These are phyloP conservation scores for Komagataella kurtzmanii DNA, from an alignment of 805 yeast genomes.

Conservation along the genomic window DNA sequence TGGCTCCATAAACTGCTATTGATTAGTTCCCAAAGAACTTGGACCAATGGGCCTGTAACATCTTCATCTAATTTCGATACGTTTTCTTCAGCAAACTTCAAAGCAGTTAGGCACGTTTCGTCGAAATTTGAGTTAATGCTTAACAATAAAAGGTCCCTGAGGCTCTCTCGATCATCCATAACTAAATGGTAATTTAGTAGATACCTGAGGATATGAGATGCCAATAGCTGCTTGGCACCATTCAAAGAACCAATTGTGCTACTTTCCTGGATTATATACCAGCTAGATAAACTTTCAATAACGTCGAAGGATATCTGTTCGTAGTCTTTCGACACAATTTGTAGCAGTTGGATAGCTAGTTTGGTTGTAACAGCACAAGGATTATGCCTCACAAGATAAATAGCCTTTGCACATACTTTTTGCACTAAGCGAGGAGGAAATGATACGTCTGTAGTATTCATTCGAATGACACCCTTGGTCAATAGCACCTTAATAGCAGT, in stretches of 20 bases:
- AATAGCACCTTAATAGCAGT: neutral
- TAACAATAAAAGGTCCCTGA: slow-evolving; percentile 16
- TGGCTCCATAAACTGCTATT: slow-evolving; percentile 23
- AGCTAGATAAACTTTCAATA: slow-evolving; percentile 3
- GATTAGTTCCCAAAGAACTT: slow-evolving; percentile 12
- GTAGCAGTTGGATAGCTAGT: neutral
- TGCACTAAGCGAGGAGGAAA: neutral
- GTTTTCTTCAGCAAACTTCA: slow-evolving; percentile 12
- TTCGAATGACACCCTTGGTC: neutral
- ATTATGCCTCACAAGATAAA: too few species aligned
- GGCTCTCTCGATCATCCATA: slow-evolving; percentile 7
- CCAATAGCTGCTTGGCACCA: slow-evolving; percentile 37
- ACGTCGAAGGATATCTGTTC: slow-evolving; percentile 2
- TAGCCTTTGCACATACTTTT: neutral
- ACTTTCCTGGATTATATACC: neutral
- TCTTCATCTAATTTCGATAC: neutral
- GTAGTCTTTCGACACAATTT: slow-evolving; percentile 3
- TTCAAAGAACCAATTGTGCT: slow-evolving; percentile 13
- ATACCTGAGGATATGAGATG: slow-evolving; percentile 18
- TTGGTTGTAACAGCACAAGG: neutral
- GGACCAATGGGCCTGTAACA: slow-evolving; percentile 1
- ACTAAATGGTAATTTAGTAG: slow-evolving; percentile 13
- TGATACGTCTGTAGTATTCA: neutral
- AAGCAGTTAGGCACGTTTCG: slow-evolving; percentile 30
- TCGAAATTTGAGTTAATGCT: slow-evolving; percentile 25